Conservation (phyloP, 257 asterid species). For the Penstemon newberryi region DNA sequence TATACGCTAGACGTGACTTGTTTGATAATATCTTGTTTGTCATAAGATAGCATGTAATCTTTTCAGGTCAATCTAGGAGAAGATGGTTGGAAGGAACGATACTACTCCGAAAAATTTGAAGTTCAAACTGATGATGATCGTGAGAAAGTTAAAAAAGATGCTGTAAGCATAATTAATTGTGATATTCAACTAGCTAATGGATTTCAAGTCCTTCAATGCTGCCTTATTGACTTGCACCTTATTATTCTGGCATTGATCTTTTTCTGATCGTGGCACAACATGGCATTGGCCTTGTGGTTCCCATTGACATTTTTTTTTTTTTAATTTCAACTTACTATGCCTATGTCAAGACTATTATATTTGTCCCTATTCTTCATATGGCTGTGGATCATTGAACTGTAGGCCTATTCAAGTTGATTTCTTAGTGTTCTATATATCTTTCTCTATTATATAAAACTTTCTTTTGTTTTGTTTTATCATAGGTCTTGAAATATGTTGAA, state of each 20-base stretch:
- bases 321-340: neutral
- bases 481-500: conserved; percentile 66
- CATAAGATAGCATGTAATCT: conserved; percentile 23
- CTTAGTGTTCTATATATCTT: conserved; percentile 12
- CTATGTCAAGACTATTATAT: neutral
- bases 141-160: conserved; percentile 36
- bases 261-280: neutral
- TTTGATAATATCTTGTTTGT: conserved; percentile 7
- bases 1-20: conserved; percentile 10
- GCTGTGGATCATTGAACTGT: conserved; percentile 11
- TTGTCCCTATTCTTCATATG: conserved; percentile 6
- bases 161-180: conserved; percentile 43
- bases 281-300: conserved; percentile 3
- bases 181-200: conserved; percentile 4
- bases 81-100: conserved; percentile 67
- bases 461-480: conserved; percentile 21
- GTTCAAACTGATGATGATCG: conserved; percentile 40
- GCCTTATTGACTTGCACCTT: neutral
- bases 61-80: conserved; percentile 63
- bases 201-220: conserved; percentile 16
- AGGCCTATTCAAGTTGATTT: conserved; percentile 13
- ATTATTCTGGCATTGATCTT: neutral
- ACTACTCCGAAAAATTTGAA: conserved; percentile 54
- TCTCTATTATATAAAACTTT: conserved; percentile 8
- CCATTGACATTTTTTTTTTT: neutral